Evolutionary conservation across 2,329 filamentous ascomycete genomes (phyloP).

Genomic region (Tolypocladium ophioglossoides): DNA sequence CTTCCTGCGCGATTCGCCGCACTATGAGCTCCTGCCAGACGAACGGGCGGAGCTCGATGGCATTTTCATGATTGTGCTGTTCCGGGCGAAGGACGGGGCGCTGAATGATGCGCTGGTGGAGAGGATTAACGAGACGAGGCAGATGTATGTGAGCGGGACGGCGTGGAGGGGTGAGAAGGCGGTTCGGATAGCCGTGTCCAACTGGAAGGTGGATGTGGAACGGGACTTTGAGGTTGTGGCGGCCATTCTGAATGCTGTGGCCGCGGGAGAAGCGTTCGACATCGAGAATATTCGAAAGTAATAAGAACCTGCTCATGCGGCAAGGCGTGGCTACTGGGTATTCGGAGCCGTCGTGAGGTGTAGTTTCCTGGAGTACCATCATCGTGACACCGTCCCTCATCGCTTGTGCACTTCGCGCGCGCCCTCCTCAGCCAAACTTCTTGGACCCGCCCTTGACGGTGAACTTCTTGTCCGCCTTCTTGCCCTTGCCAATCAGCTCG

Average conservation of each 20-base stretch:
- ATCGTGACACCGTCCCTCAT: neutral
- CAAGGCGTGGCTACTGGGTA: neutral
- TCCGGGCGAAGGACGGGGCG: conserved; percentile 53
- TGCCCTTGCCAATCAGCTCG: conserved; percentile 47
- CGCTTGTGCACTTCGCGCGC: neutral
- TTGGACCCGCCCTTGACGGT: conserved; percentile 37
- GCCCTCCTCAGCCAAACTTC: conserved; percentile 40
- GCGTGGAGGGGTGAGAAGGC: conserved; percentile 65
- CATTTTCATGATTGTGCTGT: conserved; percentile 59
- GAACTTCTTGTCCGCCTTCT: conserved; percentile 32
- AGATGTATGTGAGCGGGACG: conserved; percentile 77
- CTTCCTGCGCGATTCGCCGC: conserved; percentile 48
- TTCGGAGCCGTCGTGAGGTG: neutral
- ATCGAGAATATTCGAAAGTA: conserved; percentile 3
- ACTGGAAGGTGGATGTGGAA: conserved; percentile 65
- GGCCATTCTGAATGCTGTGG: conserved; percentile 46
- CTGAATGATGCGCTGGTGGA: conserved; percentile 58
- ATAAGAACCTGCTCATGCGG: neutral
- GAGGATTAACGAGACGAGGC: conserved; percentile 61
- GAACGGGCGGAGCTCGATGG: conserved; percentile 32
- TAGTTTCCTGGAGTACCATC: neutral
- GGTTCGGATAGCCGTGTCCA: conserved; percentile 75
- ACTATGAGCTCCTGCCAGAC: conserved; percentile 57
- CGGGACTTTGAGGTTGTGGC: conserved; percentile 57
- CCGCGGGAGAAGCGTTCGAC: conserved; percentile 18